Percentiles rank a stretch among this genome's conserved stretches.
Evolutionary conservation across 176 grass and related monocot genomes (phyloP).

Genomic region (Zizania latifolia): DNA sequence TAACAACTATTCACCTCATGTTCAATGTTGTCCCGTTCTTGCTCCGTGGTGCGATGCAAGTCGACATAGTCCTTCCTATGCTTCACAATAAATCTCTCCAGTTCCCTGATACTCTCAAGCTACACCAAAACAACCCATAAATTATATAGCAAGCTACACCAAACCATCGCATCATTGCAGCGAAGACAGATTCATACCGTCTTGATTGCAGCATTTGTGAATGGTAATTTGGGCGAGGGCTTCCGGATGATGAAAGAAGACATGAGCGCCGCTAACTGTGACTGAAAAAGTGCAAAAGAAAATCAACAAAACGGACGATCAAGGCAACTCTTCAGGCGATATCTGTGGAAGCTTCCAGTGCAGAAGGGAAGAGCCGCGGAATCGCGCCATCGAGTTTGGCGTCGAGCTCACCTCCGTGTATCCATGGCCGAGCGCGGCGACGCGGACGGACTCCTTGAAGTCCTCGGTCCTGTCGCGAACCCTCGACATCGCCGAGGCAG

Average conservation of each 20-base stretch:
- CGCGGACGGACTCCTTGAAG: constrained; percentile 65
- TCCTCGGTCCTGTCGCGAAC: constrained; percentile 78
- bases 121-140: constrained; percentile 28
- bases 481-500: constrained; percentile 52
- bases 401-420: constrained; percentile 57
- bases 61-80: constrained; percentile 87
- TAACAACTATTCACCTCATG: constrained; percentile 60
- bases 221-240: constrained; percentile 47
- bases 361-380: not conserved
- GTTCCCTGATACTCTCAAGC: constrained; percentile 78
- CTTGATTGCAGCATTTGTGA: constrained; percentile 76
- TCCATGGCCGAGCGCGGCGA: constrained; percentile 51
- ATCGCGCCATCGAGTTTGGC: not conserved
- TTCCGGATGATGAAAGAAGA: constrained; percentile 90
- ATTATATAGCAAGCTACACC: not conserved
- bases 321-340: not conserved
- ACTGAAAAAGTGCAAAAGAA: constrained; percentile 42
- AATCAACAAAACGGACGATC: not conserved
- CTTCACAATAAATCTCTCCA: constrained; percentile 78
- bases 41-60: constrained; percentile 81
- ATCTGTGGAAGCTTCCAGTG: not conserved
- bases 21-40: constrained; percentile 93
- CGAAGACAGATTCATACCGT: constrained; percentile 40
- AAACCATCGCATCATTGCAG: not conserved
- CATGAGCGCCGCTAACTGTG: constrained; percentile 66